A percentile compares a stretch with the other conserved stretches of the same genome.
Conservation (phyloP, 805 yeast species). For the Kodamaea hsintzibuensis region DNA sequence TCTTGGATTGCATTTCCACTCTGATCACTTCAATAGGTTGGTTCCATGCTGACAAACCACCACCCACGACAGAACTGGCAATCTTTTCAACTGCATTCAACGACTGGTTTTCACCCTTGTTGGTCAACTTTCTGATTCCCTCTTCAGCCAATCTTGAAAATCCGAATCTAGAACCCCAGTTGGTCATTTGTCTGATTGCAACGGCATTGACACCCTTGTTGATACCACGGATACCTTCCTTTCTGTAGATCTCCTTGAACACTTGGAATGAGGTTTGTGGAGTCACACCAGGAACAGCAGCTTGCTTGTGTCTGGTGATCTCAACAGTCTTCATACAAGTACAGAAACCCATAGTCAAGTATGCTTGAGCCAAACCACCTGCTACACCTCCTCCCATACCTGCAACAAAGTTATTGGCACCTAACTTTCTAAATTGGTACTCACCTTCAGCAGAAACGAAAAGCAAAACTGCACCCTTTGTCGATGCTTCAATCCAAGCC, state of each 20-base stretch:
- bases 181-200: constrained; percentile 98
- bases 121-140: constrained; percentile 61
- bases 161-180: constrained; percentile 98
- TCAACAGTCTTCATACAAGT: constrained; percentile 99
- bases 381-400: constrained; percentile 96
- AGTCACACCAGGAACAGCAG: constrained; percentile 57
- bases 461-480: constrained; percentile 94
- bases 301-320: constrained; percentile 86
- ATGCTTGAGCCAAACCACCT: constrained; percentile 97
- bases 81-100: constrained; percentile 80
- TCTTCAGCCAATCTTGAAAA: constrained; percentile 90
- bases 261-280: constrained; percentile 79
- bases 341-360: constrained; percentile 95
- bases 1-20: constrained; percentile 96
- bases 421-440: constrained; percentile 64
- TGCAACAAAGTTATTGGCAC: constrained; percentile 66
- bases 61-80: constrained; percentile 85
- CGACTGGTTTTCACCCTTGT: constrained; percentile 57
- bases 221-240: constrained; percentile 91
- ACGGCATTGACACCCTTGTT: constrained; percentile 98
- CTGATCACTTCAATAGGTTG: constrained; percentile 98
- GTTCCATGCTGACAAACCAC: constrained; percentile 97
- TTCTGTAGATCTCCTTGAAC: constrained; percentile 77
- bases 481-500: constrained; percentile 99
- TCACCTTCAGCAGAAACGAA: constrained; percentile 94